Percentiles rank a stretch among this genome's conserved stretches.
These are phyloP conservation scores for Sanghuangporus sanghuang DNA, from an alignment of 1,284 basidiomycete genomes.

Conservation along the genomic window DNA sequence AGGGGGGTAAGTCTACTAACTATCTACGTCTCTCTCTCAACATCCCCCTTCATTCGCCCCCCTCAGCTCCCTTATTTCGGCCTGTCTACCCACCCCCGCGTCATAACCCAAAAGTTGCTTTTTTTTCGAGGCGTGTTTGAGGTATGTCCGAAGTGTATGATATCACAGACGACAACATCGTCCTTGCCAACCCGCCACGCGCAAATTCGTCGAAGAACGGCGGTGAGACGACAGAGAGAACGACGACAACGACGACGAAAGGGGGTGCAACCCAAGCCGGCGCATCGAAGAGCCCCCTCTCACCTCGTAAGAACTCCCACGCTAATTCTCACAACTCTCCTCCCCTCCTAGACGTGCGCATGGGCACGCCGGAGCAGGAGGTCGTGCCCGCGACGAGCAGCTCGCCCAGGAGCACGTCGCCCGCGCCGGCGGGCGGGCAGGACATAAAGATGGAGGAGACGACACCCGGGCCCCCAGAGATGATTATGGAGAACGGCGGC, in stretches of 20 bases:
- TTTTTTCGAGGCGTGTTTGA: neutral
- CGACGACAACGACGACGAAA: neutral
- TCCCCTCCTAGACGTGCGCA: neutral
- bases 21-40: neutral
- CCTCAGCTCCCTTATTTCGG: constrained; percentile 1
- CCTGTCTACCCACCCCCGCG: neutral
- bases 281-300: neutral
- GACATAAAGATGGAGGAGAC: constrained; percentile 1
- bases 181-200: neutral
- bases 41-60: neutral
- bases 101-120: neutral
- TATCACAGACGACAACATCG: neutral
- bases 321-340: neutral
- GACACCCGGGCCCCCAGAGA: neutral
- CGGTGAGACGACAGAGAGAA: neutral
- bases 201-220: neutral
- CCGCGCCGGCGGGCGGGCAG: neutral
- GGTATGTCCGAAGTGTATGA: neutral
- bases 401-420: neutral
- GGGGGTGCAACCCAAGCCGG: neutral
- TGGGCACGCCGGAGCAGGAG: neutral
- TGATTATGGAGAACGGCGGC: neutral
- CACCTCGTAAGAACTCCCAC: neutral
- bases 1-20: neutral
- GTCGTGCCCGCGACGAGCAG: neutral